phyloP scores from a whole-genome alignment of 108 stramenopile genomes.

The Aureococcus anophagefferens region DNA sequence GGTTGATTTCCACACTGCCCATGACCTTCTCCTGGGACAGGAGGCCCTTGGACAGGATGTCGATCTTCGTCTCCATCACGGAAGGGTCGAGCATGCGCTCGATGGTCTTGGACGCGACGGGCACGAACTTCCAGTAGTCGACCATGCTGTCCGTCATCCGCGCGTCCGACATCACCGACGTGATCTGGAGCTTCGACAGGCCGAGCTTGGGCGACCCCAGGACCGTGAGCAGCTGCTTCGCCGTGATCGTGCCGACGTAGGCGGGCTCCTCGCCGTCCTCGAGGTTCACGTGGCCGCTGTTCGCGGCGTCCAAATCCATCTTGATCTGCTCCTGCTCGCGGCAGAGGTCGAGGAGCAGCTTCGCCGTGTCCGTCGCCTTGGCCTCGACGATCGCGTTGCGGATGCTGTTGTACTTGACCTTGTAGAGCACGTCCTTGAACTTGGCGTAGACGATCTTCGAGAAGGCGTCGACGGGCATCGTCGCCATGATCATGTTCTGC shows the following conservation, averaged over 20 bases:
- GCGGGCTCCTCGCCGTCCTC: slow-evolving; percentile 19
- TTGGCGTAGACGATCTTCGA: slow-evolving; percentile 23
- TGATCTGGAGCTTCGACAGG: slow-evolving; percentile 34
- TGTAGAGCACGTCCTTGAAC: slow-evolving; percentile 14
- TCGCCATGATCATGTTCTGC: slow-evolving; percentile 4
- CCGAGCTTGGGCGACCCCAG: slow-evolving; percentile 22
- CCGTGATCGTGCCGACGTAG: slow-evolving; percentile 18
- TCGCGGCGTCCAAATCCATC: background rate
- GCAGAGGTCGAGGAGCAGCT: slow-evolving; percentile 39
- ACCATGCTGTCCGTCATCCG: slow-evolving; percentile 32
- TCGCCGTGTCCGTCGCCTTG: slow-evolving; percentile 28
- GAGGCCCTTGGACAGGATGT: background rate
- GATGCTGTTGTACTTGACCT: slow-evolving; percentile 34
- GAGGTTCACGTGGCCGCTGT: slow-evolving; percentile 7
- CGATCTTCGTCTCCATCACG: background rate
- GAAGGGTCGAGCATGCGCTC: slow-evolving; percentile 13
- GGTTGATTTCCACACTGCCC: no score
- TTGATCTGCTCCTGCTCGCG: slow-evolving; percentile 14
- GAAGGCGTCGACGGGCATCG: slow-evolving; percentile 26
- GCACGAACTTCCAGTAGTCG: slow-evolving; percentile 23
- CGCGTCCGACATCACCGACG: slow-evolving; percentile 33
- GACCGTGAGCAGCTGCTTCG: slow-evolving; percentile 24
- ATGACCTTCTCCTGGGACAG: background rate
- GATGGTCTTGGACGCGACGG: slow-evolving; percentile 2
- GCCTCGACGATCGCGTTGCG: slow-evolving; percentile 28